These are phyloP conservation scores for Podospora pseudoanserina DNA, from an alignment of 495 filamentous ascomycete genomes.

Conservation along the genomic window DNA sequence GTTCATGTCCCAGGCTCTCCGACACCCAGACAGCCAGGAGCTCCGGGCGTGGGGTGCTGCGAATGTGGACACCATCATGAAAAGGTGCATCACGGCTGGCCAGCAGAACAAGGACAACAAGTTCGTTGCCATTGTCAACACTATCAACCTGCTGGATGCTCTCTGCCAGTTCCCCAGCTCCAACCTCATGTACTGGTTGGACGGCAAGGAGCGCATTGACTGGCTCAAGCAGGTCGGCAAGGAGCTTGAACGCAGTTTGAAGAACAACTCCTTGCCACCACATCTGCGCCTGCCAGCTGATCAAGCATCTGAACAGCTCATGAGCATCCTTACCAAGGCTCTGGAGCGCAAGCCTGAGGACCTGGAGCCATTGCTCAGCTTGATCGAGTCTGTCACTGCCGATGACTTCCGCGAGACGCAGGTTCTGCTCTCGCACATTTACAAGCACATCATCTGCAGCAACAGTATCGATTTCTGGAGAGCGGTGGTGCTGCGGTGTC, in stretches of 20 bases:
- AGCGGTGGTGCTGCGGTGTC: slow-evolving; percentile 74
- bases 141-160: slow-evolving; percentile 77
- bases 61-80: slow-evolving; percentile 66
- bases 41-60: slow-evolving; percentile 70
- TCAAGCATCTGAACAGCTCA: slow-evolving; percentile 83
- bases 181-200: slow-evolving; percentile 66
- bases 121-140: slow-evolving; percentile 76
- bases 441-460: slow-evolving; percentile 74
- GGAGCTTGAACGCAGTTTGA: slow-evolving; percentile 67
- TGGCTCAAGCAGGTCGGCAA: slow-evolving; percentile 72
- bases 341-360: slow-evolving; percentile 71
- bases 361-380: slow-evolving; percentile 76
- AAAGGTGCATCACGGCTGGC: slow-evolving; percentile 57
- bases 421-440: slow-evolving; percentile 76
- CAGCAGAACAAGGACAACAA: slow-evolving; percentile 58
- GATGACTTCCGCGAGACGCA: slow-evolving; percentile 77
- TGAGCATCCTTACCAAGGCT: slow-evolving; percentile 78
- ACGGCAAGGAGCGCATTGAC: slow-evolving; percentile 65
- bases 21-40: slow-evolving; percentile 66
- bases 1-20: slow-evolving; percentile 90
- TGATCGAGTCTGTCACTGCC: slow-evolving; percentile 79
- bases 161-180: slow-evolving; percentile 59
- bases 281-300: slow-evolving; percentile 79
- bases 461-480: slow-evolving; percentile 88
- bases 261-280: slow-evolving; percentile 62